Conservation (phyloP, 1,139 yeast species). For the Protomyces lactucae-debilis region DNA sequence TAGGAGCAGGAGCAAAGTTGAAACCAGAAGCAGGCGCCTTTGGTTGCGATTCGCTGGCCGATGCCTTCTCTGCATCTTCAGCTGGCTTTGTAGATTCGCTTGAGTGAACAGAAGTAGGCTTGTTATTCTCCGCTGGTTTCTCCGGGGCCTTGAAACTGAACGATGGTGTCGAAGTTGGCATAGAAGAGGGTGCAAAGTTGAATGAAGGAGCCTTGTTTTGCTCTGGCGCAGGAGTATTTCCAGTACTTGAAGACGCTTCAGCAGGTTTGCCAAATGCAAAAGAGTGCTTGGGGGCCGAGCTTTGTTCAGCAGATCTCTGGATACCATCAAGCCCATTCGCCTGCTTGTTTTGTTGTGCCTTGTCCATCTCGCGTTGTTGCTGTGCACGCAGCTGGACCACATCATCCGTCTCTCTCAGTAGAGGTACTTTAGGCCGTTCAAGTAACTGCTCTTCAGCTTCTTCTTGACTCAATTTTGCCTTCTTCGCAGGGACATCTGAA, state of each 20-base stretch:
- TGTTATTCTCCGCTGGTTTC: not conserved
- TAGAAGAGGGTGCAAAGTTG: not conserved
- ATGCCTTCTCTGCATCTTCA: not conserved
- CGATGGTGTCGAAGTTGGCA: not conserved
- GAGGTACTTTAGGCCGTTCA: conserved; percentile 6
- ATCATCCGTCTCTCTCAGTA: conserved; percentile 11
- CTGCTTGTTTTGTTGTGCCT: not conserved
- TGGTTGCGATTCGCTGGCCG: not conserved
- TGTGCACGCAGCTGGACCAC: conserved; percentile 18
- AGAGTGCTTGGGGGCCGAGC: not conserved
- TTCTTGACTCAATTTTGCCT: not conserved
- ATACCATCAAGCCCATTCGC: not conserved
- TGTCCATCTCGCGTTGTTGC: not conserved
- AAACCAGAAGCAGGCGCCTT: not conserved
- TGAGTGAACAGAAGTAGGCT: too few species aligned
- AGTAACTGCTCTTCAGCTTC: conserved; percentile 6
- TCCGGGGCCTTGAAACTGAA: not conserved
- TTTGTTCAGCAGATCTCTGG: not conserved
- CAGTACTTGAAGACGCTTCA: not conserved
- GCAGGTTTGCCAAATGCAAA: not conserved
- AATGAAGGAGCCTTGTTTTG: not conserved
- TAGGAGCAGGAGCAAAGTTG: not conserved
- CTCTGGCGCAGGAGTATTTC: too few species aligned
- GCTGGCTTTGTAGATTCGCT: not conserved
- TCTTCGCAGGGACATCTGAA: conserved; percentile 22